Evolutionary conservation across 192 early-diverging fungal species (phyloP).

Genomic region (Mortierella hygrophila): DNA sequence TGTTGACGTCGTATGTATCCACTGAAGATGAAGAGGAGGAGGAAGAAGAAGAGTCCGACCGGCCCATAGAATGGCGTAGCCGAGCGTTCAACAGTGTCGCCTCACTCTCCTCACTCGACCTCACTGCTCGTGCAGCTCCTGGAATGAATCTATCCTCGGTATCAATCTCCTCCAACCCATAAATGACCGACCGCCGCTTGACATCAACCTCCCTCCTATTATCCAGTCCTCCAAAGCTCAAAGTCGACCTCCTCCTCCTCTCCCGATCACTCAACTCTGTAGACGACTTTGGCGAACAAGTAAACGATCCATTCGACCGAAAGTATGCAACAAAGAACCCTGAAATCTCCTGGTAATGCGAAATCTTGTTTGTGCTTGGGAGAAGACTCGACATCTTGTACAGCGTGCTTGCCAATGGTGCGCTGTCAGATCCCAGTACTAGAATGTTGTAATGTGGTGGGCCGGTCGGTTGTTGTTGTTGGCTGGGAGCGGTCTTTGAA

Average conservation of each 20-base stretch:
- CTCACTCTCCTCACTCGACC: slow-evolving; percentile 23
- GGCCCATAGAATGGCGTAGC: not conserved
- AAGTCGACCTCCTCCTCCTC: not conserved
- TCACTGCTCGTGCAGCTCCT: not conserved
- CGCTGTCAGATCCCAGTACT: slow-evolving; percentile 47
- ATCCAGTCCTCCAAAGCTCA: too few relatives aligned
- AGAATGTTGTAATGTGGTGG: slow-evolving; percentile 50
- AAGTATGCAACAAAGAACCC: slow-evolving; percentile 55
- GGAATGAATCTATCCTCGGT: not conserved
- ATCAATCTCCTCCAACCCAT: slow-evolving; percentile 15
- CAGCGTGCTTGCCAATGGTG: slow-evolving; percentile 43
- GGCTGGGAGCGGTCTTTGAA: not conserved
- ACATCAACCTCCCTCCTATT: not conserved
- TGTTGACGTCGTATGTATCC: not conserved
- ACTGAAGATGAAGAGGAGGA: not conserved
- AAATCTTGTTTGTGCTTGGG: slow-evolving; percentile 47
- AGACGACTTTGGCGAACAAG: slow-evolving; percentile 43
- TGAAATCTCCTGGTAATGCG: slow-evolving; percentile 49
- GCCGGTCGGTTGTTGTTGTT: not conserved
- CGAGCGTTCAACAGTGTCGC: slow-evolving; percentile 7
- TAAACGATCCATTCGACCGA: slow-evolving; percentile 36
- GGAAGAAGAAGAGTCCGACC: not conserved
- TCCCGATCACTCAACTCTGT: slow-evolving; percentile 22
- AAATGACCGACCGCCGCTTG: not conserved
- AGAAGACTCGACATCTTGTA: slow-evolving; percentile 52